Evolutionary conservation across 768 basidiomycete species (phyloP), one percentile per base, ranked within the genome.

Genomic region (Suillus lakei): DNA sequence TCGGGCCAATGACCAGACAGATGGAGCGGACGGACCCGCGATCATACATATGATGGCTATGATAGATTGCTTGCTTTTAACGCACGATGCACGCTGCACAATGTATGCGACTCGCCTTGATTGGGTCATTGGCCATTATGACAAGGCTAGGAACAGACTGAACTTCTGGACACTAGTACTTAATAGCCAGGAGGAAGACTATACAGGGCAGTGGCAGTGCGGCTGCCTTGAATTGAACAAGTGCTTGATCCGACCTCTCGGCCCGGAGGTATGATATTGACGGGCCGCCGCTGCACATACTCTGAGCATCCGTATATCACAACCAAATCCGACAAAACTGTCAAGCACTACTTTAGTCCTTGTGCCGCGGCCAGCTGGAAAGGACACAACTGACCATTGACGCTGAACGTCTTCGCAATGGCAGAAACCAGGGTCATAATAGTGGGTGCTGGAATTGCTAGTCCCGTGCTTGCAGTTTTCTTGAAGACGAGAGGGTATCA

Each of bases 381-480:
- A 21, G 30, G 51, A 53, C 18, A 53, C 2, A 2, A 32, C 30
- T 53, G 18, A 32, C 18, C 10, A 30, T 30, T 18, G 28, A 30
- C 9, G 5, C 34, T 26, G 7, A 38, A 38, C 15, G 7, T 36
- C 4, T 38, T 34, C 54, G 26, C 32, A 26, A 66, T 63, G 62
- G 16, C 39, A 23, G 44, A 54, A 6, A 70, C 77, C 18, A 80
- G 74, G 64, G 76, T 81, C 36, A 76, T 81, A 63, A 73, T 81
- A 54, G 75, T 76, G 12, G 81, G 81, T 28, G 73, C 72, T 23
- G 81, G 81, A 3, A 77, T 81, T 46, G 79, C 78, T 7, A 81
- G 81, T 18, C 78, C 80, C 15, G 76, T 80, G 2, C 76, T 82
- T 41, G 79, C 78, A 3, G 70, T 79, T 30, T 72, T 79, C 12